Evolutionary conservation across 805 yeast species (phyloP), one percentile per base, ranked within the genome.

Genomic region (Saccharomyces jurei): DNA sequence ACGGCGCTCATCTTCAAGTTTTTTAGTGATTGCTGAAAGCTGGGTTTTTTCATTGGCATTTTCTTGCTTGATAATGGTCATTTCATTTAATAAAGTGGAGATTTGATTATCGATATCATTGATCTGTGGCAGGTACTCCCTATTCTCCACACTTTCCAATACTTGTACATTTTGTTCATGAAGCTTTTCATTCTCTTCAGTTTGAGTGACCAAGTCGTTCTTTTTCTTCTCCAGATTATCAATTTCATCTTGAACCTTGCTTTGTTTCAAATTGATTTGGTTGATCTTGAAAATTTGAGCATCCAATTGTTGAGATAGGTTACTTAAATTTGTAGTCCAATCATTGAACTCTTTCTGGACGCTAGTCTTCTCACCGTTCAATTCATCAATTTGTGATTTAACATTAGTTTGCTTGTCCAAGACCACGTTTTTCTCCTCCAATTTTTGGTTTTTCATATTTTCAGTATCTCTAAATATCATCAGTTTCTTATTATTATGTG

Each of bases 41-140:
- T 63, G 62, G 32, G 63, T 52, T 26, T 60, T 61, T 54, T 67
- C 71, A 48, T 66, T 63, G 11, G 66, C 57, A 25, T 60, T 61
- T 49, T 66, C 70, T 48, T 67, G 70, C 52, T 65, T 67, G 26
- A 68, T 54, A 1, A 62, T 21, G 1, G 70, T 54, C 51, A 68
- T 48, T 28, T 63, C 54, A 32, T 57, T 52, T 28, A 67, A 53
- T 41, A 58, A 54, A 2, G 49, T 49, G 4, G 65, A 55, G 32
- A 67, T 65, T 25, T 63, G 52, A 6, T 57, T 48, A 50, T 66
- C 66, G 26, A 68, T 62, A 14, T 58, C 62, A 46, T 61, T 56
- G 26, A 68, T 46, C 41, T 62, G 54, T 17, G 66, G 62, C 22
- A 68, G 50, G 48, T 65, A 63, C 25, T 61, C 56, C 49, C 63